phyloP scores from a whole-genome alignment of 805 yeast species.

The Yarrowia divulgata region DNA sequence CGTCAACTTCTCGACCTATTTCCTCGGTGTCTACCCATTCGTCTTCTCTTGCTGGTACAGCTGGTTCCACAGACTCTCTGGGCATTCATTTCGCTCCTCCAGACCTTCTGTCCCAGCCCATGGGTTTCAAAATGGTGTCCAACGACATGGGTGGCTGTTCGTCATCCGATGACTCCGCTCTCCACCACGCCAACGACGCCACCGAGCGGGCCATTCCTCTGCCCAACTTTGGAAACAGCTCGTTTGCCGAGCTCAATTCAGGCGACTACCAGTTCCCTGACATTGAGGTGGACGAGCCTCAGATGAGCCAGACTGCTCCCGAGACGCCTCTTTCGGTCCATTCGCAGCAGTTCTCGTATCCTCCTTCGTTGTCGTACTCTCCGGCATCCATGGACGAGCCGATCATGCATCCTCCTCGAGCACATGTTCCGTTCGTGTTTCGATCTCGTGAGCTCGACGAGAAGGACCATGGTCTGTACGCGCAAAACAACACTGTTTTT shows the following conservation, averaged over 20 bases:
- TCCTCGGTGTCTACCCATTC: constrained; percentile 4
- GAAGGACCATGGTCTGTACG: constrained; percentile 18
- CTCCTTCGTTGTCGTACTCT: constrained; percentile 24
- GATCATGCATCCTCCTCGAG: constrained; percentile 36
- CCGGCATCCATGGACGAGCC: constrained; percentile 32
- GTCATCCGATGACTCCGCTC: constrained; percentile 3
- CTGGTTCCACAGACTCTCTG: constrained; percentile 18
- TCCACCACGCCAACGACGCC: background rate
- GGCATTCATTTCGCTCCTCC: constrained; percentile 24
- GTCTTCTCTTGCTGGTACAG: constrained; percentile 17
- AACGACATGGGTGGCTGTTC: constrained; percentile 27
- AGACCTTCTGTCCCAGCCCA: constrained; percentile 15
- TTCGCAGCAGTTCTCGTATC: constrained; percentile 29
- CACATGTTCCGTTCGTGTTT: constrained; percentile 28
- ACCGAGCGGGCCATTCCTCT: background rate
- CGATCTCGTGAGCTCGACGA: constrained; percentile 28
- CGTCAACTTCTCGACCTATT: constrained; percentile 5
- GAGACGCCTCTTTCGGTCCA: constrained; percentile 26
- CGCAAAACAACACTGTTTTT: constrained; percentile 13
- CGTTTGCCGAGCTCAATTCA: constrained; percentile 27
- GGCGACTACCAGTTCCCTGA: constrained; percentile 30
- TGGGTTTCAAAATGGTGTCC: constrained; percentile 33
- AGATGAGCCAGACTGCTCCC: constrained; percentile 3
- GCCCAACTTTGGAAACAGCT: background rate
- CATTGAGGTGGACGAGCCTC: constrained; percentile 13